These are phyloP conservation scores for Vitis amurensis DNA, from an alignment of 164 flowering plant species.

Conservation along the genomic window DNA sequence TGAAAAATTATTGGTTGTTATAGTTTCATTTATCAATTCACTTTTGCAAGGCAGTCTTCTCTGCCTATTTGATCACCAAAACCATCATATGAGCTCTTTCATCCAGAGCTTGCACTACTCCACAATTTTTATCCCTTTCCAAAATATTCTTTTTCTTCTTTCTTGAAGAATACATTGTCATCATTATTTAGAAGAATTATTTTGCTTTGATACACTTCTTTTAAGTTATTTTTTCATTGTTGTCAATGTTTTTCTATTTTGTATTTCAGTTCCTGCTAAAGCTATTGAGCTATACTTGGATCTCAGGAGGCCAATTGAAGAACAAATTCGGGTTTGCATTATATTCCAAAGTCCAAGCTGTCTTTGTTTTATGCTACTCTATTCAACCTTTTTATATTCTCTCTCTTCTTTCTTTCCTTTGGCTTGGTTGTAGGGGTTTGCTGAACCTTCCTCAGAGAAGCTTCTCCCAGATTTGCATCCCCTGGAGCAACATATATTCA, in stretches of 20 bases:
- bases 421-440: conserved; percentile 54
- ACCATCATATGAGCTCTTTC: too few species aligned
- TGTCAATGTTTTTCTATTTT: conserved; percentile 4
- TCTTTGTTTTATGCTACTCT: neutral
- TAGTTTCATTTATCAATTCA: too few species aligned
- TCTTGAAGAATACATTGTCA: too few species aligned
- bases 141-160: too few species aligned
- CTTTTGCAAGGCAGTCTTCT: too few species aligned
- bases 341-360: neutral
- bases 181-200: too few species aligned
- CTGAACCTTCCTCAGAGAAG: conserved; percentile 89
- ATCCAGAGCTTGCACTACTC: too few species aligned
- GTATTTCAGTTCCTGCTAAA: conserved; percentile 73
- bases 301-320: conserved; percentile 66
- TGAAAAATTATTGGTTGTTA: too few species aligned
- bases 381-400: neutral
- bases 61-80: too few species aligned
- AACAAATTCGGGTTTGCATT: conserved; percentile 66
- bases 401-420: neutral
- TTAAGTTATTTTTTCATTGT: too few species aligned
- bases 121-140: too few species aligned
- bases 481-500: conserved; percentile 75
- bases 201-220: too few species aligned
- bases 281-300: conserved; percentile 70
- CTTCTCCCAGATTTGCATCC: conserved; percentile 96